phyloP scores from a whole-genome alignment of 2,329 filamentous ascomycete species.

The Alternaria sp. region DNA sequence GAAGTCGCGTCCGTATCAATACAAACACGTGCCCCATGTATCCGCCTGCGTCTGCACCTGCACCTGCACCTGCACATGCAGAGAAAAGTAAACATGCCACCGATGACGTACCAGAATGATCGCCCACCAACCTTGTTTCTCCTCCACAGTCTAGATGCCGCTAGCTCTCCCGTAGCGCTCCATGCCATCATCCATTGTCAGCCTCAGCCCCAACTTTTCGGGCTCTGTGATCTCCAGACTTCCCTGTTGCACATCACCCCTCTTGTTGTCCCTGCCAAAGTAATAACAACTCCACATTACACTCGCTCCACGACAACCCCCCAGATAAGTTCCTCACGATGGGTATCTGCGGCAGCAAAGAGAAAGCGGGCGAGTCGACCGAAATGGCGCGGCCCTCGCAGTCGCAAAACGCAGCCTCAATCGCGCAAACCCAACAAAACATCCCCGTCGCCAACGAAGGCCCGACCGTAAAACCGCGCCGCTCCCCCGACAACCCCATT shows the following conservation, averaged over 20 bases:
- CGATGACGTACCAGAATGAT: conserved; percentile 5
- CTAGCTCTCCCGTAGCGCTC: conserved; percentile 3
- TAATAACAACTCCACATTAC: neutral
- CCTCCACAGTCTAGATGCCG: neutral
- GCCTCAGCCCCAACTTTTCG: neutral
- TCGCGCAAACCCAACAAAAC: neutral
- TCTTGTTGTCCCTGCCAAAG: neutral
- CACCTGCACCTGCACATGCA: neutral
- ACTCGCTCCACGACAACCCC: neutral
- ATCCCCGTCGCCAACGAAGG: neutral
- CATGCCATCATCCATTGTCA: neutral
- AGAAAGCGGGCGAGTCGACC: conserved; percentile 6
- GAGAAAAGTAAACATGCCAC: neutral
- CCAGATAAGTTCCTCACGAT: neutral
- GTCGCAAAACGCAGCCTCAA: neutral
- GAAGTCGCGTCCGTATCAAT: neutral
- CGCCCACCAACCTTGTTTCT: neutral
- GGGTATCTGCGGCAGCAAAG: conserved; percentile 20
- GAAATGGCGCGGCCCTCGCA: conserved; percentile 16
- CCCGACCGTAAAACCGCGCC: conserved; percentile 5
- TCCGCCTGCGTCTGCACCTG: neutral
- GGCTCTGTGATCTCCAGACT: neutral
- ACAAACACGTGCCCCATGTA: neutral
- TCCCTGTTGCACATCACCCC: neutral
- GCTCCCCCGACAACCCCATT: conserved; percentile 20